Base-by-base conservation (phyloP, 257 asterid genomes). In the Gentiana macrophylla region DNA sequence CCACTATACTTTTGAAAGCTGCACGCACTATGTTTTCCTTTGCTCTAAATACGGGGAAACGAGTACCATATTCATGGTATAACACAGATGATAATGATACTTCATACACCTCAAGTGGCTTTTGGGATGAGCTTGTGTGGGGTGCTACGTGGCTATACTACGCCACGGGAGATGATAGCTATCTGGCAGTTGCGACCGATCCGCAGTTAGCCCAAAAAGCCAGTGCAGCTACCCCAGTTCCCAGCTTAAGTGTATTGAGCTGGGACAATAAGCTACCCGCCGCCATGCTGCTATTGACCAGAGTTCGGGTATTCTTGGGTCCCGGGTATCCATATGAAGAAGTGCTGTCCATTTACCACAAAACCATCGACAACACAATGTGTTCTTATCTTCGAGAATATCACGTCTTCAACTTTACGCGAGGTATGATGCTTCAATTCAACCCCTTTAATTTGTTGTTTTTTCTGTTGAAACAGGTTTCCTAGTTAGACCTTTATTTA, bases 241-340 rank as follows among this genome's bases (percentile, higher is more conserved):
- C 84, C 0, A 89, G 82, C 68, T 65, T 78, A 72, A 79, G 94
- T 3, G 98, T 82, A 1, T 24, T 84, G 62, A 90, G 96, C 55
- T 86, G 96, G 98, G 95, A 90, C 47, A 90, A 90, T 49, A 90
- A 90, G 68, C 45, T 84, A 64, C 98, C 98, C 8, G 98, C 89
- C 2, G 96, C 94, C 1, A 90, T 84, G 95, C 63, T 90, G 51
- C 50, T 90, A 11, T 46, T 90, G 63, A 81, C 94, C 5, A 74
- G 96, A 63, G 54, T 70, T 8, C 72, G 98, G 73, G 24, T 86
- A 56, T 77, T 84, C 56, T 51, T 86, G 70, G 79, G 72, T 70
- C 98, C 96, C 0, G 96, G 98, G 0, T 86, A 82, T 49, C 98
- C 98, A 3, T 90, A 84, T 44, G 98, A 90, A 71, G 91, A 84